Conservation (phyloP, 2,329 filamentous ascomycete species). For the Penicillium sp. region DNA sequence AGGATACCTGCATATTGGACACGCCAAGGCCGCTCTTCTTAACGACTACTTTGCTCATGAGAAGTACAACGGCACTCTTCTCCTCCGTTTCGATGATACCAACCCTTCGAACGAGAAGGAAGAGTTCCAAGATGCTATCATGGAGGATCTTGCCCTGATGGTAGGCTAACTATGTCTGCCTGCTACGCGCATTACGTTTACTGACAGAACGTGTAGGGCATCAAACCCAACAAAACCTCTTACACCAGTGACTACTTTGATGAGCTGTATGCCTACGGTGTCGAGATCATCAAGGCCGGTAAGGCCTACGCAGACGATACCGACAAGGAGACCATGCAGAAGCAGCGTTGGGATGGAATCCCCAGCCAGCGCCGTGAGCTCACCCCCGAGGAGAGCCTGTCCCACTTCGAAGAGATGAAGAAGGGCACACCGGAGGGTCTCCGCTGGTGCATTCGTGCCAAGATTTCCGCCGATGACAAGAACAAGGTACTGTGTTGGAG, state of each 20-base stretch:
- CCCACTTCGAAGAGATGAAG: slow-evolving; percentile 93
- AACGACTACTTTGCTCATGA: slow-evolving; percentile 97
- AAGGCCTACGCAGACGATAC: slow-evolving; percentile 96
- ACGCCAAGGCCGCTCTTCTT: slow-evolving; percentile 84
- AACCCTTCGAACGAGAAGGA: slow-evolving; percentile 97
- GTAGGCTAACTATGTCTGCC: not conserved
- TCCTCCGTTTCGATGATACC: slow-evolving; percentile 94
- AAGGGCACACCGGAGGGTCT: slow-evolving; percentile 76
- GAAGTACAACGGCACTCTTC: slow-evolving; percentile 86
- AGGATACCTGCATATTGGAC: slow-evolving; percentile 61
- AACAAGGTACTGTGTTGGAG: slow-evolving; percentile 70
- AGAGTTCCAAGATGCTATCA: slow-evolving; percentile 91
- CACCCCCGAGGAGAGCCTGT: slow-evolving; percentile 79
- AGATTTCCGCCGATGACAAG: slow-evolving; percentile 86
- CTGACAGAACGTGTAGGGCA: slow-evolving; percentile 57
- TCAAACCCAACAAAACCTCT: slow-evolving; percentile 82
- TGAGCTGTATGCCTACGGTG: slow-evolving; percentile 81
- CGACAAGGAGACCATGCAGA: slow-evolving; percentile 82
- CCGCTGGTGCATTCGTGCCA: slow-evolving; percentile 90
- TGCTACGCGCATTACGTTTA: not conserved
- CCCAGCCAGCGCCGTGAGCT: slow-evolving; percentile 80
- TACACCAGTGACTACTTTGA: slow-evolving; percentile 98
- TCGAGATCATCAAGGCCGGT: slow-evolving; percentile 82
- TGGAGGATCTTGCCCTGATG: slow-evolving; percentile 67
- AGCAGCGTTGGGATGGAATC: slow-evolving; percentile 82